These are phyloP conservation scores for Cyphellophora attinorum DNA, from an alignment of 2,329 filamentous ascomycete species.

Conservation along the genomic window DNA sequence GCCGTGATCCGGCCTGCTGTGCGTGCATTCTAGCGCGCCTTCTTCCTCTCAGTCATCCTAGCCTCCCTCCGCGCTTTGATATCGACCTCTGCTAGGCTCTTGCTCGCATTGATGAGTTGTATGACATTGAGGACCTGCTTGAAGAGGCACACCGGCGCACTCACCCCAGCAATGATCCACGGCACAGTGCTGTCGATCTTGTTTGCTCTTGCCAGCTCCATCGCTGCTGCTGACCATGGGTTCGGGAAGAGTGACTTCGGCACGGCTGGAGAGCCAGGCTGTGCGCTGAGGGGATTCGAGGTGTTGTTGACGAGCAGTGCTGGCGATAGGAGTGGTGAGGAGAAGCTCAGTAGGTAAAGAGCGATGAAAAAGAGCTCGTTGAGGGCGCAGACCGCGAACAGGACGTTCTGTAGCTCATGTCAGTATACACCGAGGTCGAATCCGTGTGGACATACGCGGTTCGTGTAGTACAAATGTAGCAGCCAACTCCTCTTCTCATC, in stretches of 20 bases:
- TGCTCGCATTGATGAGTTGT: conserved; percentile 86
- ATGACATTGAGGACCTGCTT: conserved; percentile 95
- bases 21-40: too few relatives aligned
- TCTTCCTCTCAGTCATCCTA: conserved; percentile 26
- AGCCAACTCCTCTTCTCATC: conserved; percentile 81
- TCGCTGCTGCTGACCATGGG: conserved; percentile 82
- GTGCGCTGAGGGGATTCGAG: conserved; percentile 43
- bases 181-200: conserved; percentile 73
- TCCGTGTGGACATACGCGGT: conserved; percentile 64
- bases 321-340: conserved; percentile 77
- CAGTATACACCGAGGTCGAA: too few relatives aligned
- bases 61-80: conserved; percentile 49
- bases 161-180: conserved; percentile 72
- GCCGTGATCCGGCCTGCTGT: too few relatives aligned
- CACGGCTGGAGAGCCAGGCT: conserved; percentile 59
- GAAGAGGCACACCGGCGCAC: conserved; percentile 74
- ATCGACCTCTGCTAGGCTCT: conserved; percentile 90
- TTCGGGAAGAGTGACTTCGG: conserved; percentile 71
- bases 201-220: conserved; percentile 88
- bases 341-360: conserved; percentile 95
- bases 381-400: conserved; percentile 80
- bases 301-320: conserved; percentile 56
- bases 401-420: conserved; percentile 70
- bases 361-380: conserved; percentile 99
- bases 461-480: conserved; percentile 92